These are phyloP conservation scores for Fusarium solani-melongenae DNA, from an alignment of 2,329 filamentous ascomycete species.

Conservation along the genomic window DNA sequence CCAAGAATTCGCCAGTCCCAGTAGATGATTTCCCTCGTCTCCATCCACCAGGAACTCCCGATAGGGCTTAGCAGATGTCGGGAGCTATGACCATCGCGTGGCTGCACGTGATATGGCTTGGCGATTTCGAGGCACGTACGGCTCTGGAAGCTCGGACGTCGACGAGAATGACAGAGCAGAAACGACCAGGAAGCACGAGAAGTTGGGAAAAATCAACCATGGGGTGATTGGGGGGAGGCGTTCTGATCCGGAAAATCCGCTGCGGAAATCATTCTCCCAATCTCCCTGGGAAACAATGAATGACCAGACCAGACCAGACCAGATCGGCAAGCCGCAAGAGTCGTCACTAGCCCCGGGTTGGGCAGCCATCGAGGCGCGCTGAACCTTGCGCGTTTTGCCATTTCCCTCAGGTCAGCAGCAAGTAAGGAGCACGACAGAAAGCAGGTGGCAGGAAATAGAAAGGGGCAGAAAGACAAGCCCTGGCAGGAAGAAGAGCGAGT, in stretches of 20 bases:
- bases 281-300: conserved; percentile 17
- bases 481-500: conserved; percentile 43
- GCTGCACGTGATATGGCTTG: conserved; percentile 40
- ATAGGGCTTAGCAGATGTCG: conserved; percentile 41
- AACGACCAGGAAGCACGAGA: conserved; percentile 1
- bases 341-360: conserved; percentile 30
- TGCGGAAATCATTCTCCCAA: conserved; percentile 13
- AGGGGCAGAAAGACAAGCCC: conserved; percentile 11
- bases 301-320: background rate
- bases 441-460: conserved; percentile 31
- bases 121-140: conserved; percentile 9
- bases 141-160: background rate
- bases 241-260: conserved; percentile 5
- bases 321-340: conserved; percentile 34
- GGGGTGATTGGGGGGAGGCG: conserved; percentile 12
- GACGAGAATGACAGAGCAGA: background rate
- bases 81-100: conserved; percentile 45
- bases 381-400: conserved; percentile 20
- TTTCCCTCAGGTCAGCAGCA: conserved; percentile 14
- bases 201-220: background rate
- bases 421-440: conserved; percentile 25
- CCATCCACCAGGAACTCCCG: conserved; percentile 19
- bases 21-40: conserved; percentile 19
- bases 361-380: conserved; percentile 30
- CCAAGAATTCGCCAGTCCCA: conserved; percentile 20